Percentiles rank a stretch among this genome's conserved stretches.
Evolutionary conservation across 345 rosid genomes (phyloP).

Genomic region (Eucalyptus urophylla): DNA sequence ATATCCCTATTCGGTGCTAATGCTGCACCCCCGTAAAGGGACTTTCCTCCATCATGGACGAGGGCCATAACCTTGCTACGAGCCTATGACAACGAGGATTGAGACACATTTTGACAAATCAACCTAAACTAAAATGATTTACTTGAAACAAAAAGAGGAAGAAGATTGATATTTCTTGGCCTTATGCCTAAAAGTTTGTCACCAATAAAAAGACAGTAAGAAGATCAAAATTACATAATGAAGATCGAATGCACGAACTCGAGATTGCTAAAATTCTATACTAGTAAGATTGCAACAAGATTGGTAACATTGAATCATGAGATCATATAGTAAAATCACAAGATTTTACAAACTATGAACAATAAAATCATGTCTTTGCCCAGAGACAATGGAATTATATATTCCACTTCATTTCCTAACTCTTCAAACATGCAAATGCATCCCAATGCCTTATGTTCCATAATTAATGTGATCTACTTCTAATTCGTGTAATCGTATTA

Average conservation of each 20-base stretch:
- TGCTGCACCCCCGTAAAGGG: background rate
- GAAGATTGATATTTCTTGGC: background rate
- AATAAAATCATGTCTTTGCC: background rate
- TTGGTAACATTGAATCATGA: background rate
- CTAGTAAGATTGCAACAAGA: background rate
- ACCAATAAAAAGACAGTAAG: background rate
- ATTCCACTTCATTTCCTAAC: background rate
- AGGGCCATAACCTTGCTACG: background rate
- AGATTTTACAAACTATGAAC: background rate
- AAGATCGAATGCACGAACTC: background rate
- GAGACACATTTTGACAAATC: background rate
- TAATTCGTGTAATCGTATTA: background rate
- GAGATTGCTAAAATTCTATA: background rate
- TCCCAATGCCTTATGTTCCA: background rate
- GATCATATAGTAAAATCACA: background rate
- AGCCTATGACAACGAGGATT: background rate
- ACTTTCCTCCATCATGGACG: background rate
- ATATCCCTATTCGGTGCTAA: background rate
- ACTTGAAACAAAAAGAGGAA: background rate
- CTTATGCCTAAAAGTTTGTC: background rate
- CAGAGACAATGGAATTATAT: background rate
- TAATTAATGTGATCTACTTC: too few species aligned
- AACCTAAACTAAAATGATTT: background rate
- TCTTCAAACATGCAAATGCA: background rate
- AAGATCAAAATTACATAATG: background rate